Evolutionary conservation across 192 early-diverging fungal species (phyloP), one percentile per base, ranked within the genome.

Genomic region (Umbelopsis sp.): DNA sequence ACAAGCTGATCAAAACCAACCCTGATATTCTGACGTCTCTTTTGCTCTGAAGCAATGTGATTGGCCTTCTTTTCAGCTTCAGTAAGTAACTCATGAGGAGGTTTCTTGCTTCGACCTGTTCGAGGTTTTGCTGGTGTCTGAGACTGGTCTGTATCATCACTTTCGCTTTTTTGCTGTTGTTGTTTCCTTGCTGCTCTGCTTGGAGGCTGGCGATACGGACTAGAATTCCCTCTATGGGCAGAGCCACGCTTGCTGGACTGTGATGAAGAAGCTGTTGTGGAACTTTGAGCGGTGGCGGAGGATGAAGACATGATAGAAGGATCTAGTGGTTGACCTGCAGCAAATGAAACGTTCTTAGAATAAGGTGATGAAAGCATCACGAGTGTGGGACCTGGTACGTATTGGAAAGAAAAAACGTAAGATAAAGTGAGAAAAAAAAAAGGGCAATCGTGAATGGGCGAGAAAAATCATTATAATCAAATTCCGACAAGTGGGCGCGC

Each of bases 1-100:
- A 94, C 90, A 62, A 98, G 88, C 71, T 93, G 90, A 76, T 96
- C 94, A 78, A 96, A 96, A 11, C 96, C 96, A 22, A 88, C 73
- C 16, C 94, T 86, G 76, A 98, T 98, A 72, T 96, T 95, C 66
- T 94, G 91, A 45, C 96, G 84, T 62, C 96, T 89, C 74, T 95
- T 93, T 78, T 98, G 94, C 77, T 98, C 96, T 24, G 92, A 94
- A 1, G 92, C 94, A 83, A 98, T 98, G 78, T 98, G 96, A 82
- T 97, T 97, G 12, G 91, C 91, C 74, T 93, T 92, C 77, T 97
- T 97, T 66, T 96, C 92, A n/a, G 91, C 89, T 52, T 96, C 95
- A 1, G 95, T 91, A 67, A 96, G 79, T 50, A 94, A 76, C 71
- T 93, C 93, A 75, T 91, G 85, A 31, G 76, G 77, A 21, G 74